Conservation (phyloP, 495 filamentous ascomycete species). For the Jackrogersella multiformis region DNA sequence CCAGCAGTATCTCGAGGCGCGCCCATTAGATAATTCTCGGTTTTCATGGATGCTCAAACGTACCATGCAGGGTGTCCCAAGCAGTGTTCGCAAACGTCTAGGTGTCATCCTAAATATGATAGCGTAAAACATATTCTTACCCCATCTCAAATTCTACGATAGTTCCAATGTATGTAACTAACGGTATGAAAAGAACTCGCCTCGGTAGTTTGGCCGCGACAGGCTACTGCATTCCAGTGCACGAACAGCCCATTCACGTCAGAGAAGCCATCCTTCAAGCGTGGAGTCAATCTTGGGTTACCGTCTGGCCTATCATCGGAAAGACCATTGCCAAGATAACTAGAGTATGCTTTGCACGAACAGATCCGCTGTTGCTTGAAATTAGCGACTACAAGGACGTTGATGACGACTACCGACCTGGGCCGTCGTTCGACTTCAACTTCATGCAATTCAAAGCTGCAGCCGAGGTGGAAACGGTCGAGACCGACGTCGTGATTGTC, state of each 20-base stretch:
- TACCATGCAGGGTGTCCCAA: conserved; percentile 39
- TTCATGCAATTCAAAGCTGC: conserved; percentile 61
- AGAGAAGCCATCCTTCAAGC: conserved; percentile 68
- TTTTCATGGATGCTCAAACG: conserved; percentile 41
- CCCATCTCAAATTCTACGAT: background rate
- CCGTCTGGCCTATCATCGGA: conserved; percentile 64
- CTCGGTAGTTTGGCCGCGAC: conserved; percentile 74
- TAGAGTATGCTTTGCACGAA: conserved; percentile 67
- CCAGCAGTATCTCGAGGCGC: conserved; percentile 49
- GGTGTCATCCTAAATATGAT: conserved; percentile 44
- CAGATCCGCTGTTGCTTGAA: conserved; percentile 64
- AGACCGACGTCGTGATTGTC: conserved; percentile 84
- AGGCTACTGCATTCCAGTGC: conserved; percentile 68
- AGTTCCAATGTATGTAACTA: conserved; percentile 3
- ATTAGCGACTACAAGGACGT: conserved; percentile 70
- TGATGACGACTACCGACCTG: conserved; percentile 68
- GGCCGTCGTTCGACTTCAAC: conserved; percentile 55
- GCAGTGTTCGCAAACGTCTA: conserved; percentile 41
- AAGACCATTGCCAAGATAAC: conserved; percentile 65
- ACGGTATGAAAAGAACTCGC: conserved; percentile 63
- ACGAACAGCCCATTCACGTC: conserved; percentile 67
- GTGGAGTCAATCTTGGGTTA: conserved; percentile 68
- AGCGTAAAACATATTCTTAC: conserved; percentile 35
- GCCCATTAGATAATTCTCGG: conserved; percentile 42
- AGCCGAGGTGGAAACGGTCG: conserved; percentile 60